Conservation (phyloP, 2,329 filamentous ascomycete genomes). For the Cordyceps farinosa region DNA sequence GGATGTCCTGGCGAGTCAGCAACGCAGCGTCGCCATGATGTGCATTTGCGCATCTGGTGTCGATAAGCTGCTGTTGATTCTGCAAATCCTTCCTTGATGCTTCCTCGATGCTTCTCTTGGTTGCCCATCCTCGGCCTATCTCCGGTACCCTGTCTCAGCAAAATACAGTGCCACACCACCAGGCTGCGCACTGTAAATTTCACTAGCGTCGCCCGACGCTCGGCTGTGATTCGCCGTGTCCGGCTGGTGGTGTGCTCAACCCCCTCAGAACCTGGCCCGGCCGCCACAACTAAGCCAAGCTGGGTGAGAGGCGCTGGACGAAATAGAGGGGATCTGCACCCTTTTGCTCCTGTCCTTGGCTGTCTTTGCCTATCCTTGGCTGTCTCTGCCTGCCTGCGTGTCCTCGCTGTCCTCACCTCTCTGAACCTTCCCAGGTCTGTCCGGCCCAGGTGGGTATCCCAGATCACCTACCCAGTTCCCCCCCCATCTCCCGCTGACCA, state of each 20-base stretch:
- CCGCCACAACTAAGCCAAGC: not conserved
- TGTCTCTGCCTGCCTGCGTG: too few species aligned
- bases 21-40: not conserved
- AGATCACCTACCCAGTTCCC: not conserved
- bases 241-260: slow-evolving; percentile 1
- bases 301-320: not conserved
- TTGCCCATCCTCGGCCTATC: not conserved
- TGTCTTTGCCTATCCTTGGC: too few species aligned
- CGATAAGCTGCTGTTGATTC: not conserved
- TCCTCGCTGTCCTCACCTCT: too few species aligned
- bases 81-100: not conserved
- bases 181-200: not conserved
- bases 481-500: slow-evolving; percentile 10
- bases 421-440: not conserved
- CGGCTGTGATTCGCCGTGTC: not conserved
- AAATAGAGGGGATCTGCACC: slow-evolving; percentile 2
- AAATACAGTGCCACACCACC: not conserved
- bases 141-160: not conserved
- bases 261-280: not conserved
- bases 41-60: not conserved
- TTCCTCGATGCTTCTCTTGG: not conserved
- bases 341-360: not conserved
- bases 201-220: not conserved
- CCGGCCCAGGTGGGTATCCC: not conserved
- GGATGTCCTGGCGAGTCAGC: not conserved